A percentile compares a stretch with the other conserved stretches of the same genome.
Evolutionary conservation across 306 rosid genomes (phyloP).

Genomic region (Crotalaria pallida): DNA sequence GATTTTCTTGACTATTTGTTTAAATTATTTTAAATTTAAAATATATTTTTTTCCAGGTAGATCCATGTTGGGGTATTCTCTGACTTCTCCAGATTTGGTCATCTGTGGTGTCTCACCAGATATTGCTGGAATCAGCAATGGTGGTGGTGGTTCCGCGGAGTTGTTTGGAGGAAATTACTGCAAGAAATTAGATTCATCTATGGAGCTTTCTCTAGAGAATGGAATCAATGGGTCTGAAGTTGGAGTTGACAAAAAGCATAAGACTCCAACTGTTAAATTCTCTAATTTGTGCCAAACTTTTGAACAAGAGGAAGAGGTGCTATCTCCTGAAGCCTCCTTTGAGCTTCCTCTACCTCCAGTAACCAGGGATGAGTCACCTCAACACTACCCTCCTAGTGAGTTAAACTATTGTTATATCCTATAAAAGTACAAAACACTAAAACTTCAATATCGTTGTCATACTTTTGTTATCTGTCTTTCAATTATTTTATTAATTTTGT

Average conservation of each 20-base stretch:
- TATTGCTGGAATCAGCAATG: constrained; percentile 33
- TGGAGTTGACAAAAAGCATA: constrained; percentile 32
- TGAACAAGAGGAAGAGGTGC: constrained; percentile 26
- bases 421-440: too few species aligned
- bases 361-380: constrained; percentile 15
- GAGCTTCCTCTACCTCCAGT: constrained; percentile 61
- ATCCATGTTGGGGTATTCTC: constrained; percentile 46
- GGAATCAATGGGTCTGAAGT: constrained; percentile 53
- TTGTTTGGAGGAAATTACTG: constrained; percentile 32
- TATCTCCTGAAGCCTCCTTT: constrained; percentile 71
- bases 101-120: constrained; percentile 61
- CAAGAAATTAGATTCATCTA: constrained; percentile 43
- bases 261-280: constrained; percentile 62
- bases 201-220: constrained; percentile 80
- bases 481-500: too few species aligned
- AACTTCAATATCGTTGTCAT: too few species aligned
- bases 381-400: constrained; percentile 38
- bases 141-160: constrained; percentile 50
- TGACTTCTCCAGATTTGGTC: constrained; percentile 61
- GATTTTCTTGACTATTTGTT: background rate
- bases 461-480: too few species aligned
- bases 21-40: background rate
- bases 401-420: background rate
- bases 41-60: constrained; percentile 37
- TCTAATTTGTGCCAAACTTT: constrained; percentile 51